Evolutionary conservation across 2,329 filamentous ascomycete species (phyloP).

Genomic region (Talaromyces islandicus): DNA sequence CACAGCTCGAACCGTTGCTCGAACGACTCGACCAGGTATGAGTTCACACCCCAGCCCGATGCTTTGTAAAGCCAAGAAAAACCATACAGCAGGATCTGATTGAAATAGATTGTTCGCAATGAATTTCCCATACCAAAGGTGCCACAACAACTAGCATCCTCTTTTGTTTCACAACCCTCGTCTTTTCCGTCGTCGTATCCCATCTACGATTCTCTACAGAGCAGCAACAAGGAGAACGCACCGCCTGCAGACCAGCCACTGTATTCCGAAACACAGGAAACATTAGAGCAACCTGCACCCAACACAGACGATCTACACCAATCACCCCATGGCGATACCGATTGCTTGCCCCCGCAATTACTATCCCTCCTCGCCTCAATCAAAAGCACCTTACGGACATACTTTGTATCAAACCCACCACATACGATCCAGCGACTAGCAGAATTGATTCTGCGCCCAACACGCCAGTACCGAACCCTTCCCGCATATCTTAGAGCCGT

Average conservation of each 20-base stretch:
- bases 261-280: slow-evolving; percentile 26
- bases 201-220: slow-evolving; percentile 23
- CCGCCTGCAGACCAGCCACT: slow-evolving; percentile 24
- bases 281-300: slow-evolving; percentile 30
- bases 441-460: slow-evolving; percentile 75
- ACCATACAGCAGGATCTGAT: neutral
- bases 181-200: slow-evolving; percentile 18
- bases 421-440: slow-evolving; percentile 89
- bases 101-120: slow-evolving; percentile 61
- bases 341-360: slow-evolving; percentile 57
- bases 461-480: slow-evolving; percentile 71
- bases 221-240: slow-evolving; percentile 35
- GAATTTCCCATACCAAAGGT: slow-evolving; percentile 68
- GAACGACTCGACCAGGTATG: slow-evolving; percentile 61
- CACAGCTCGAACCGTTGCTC: slow-evolving; percentile 59
- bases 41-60: neutral
- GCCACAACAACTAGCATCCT: slow-evolving; percentile 38
- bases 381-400: slow-evolving; percentile 52
- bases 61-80: neutral
- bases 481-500: slow-evolving; percentile 84
- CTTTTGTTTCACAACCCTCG: slow-evolving; percentile 23
- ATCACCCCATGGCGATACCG: slow-evolving; percentile 38
- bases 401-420: slow-evolving; percentile 71
- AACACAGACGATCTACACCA: slow-evolving; percentile 34
- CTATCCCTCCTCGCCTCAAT: slow-evolving; percentile 58